These are phyloP conservation scores for Didymella pomorum DNA, from an alignment of 2,329 filamentous ascomycete species.

Conservation along the genomic window DNA sequence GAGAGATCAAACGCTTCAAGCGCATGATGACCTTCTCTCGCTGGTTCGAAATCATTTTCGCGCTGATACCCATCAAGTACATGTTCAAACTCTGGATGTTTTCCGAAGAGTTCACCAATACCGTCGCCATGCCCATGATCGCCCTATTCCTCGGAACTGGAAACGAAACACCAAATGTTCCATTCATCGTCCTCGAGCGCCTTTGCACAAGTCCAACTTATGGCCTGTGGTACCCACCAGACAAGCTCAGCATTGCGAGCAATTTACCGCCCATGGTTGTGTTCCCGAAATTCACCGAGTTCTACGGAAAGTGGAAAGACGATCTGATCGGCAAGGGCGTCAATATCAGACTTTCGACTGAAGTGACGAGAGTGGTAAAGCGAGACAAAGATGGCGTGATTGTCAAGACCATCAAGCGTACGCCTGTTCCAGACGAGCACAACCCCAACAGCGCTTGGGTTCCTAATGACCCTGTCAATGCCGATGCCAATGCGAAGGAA, in stretches of 20 bases:
- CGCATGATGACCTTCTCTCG: constrained; percentile 65
- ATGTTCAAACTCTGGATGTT: constrained; percentile 74
- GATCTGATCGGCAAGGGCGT: constrained; percentile 63
- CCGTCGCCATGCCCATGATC: constrained; percentile 74
- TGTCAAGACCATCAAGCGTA: constrained; percentile 57
- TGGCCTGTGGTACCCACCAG: constrained; percentile 66
- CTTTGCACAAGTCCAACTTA: constrained; percentile 63
- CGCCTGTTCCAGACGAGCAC: constrained; percentile 53
- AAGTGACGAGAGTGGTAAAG: constrained; percentile 62
- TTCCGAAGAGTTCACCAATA: constrained; percentile 73
- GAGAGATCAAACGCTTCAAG: constrained; percentile 64
- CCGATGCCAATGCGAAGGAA: constrained; percentile 53
- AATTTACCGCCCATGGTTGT: constrained; percentile 67
- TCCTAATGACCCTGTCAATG: constrained; percentile 47
- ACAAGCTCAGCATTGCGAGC: constrained; percentile 57
- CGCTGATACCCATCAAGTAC: constrained; percentile 67
- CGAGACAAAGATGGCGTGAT: constrained; percentile 62
- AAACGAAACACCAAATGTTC: constrained; percentile 76
- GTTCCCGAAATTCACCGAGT: constrained; percentile 68
- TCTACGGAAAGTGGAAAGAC: constrained; percentile 67
- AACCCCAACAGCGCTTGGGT: constrained; percentile 58
- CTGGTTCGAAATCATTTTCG: constrained; percentile 67
- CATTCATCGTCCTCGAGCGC: constrained; percentile 69
- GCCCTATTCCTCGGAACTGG: constrained; percentile 78
- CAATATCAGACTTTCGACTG: constrained; percentile 63